phyloP scores from a whole-genome alignment of 2,329 filamentous ascomycete genomes.

The Harringtonia lauricola region DNA sequence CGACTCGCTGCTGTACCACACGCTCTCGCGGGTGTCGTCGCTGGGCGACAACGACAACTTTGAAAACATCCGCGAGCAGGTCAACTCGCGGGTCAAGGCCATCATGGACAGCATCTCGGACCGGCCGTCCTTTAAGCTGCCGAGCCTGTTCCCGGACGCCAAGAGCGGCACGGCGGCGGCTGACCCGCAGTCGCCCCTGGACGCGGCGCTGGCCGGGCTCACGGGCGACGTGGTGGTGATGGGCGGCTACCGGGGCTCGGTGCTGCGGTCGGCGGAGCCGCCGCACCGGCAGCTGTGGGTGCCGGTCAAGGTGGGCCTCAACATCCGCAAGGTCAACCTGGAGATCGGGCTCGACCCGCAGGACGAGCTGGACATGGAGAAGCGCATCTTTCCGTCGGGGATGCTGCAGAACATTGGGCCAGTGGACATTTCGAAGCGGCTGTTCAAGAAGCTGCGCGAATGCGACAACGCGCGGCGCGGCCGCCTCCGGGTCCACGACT shows the following conservation, averaged over 20 bases:
- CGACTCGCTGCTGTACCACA: conserved; percentile 66
- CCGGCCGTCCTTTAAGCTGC: conserved; percentile 60
- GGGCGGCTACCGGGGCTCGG: conserved; percentile 81
- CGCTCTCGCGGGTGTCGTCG: conserved; percentile 67
- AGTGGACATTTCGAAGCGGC: conserved; percentile 73
- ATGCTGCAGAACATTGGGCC: conserved; percentile 90
- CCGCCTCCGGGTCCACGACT: conserved; percentile 72
- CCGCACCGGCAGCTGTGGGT: conserved; percentile 88
- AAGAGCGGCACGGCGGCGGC: not conserved
- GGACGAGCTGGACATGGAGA: conserved; percentile 73
- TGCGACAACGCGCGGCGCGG: conserved; percentile 63
- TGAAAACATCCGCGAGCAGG: conserved; percentile 68
- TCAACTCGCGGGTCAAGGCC: conserved; percentile 82
- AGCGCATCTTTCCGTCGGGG: conserved; percentile 73
- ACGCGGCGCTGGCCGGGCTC: conserved; percentile 52
- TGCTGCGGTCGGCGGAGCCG: conserved; percentile 73
- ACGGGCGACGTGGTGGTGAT: conserved; percentile 81
- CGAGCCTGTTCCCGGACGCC: conserved; percentile 23
- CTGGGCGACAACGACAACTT: conserved; percentile 77
- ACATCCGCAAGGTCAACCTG: conserved; percentile 82
- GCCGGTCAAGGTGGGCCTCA: conserved; percentile 83
- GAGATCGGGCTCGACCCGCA: conserved; percentile 73
- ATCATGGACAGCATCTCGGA: conserved; percentile 82
- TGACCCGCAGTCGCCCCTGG: conserved; percentile 14
- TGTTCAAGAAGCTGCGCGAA: conserved; percentile 67